Conservation (phyloP, 2,329 filamentous ascomycete genomes). For the Sporothrix inflata region DNA sequence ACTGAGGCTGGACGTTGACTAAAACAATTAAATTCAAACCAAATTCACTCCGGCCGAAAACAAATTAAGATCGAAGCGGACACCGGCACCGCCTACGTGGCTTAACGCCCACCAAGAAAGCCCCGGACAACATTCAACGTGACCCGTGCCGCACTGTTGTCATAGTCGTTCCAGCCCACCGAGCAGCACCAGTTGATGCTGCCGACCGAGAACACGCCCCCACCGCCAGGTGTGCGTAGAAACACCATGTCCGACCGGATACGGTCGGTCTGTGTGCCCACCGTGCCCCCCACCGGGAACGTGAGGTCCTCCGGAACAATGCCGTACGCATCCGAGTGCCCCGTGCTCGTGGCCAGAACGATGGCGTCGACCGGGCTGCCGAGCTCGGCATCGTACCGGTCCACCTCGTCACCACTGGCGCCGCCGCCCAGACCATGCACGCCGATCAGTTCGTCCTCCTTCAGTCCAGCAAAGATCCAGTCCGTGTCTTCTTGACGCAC, state of each 20-base stretch:
- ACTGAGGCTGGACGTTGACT: background rate
- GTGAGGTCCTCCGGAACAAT: conserved; percentile 34
- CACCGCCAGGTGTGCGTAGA: conserved; percentile 35
- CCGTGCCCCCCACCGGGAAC: conserved; percentile 35
- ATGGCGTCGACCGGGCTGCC: conserved; percentile 40
- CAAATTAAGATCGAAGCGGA: background rate
- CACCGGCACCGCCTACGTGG: background rate
- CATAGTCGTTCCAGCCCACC: background rate
- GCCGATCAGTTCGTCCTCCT: conserved; percentile 31
- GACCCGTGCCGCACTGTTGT: background rate
- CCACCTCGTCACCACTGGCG: conserved; percentile 44
- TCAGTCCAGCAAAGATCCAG: conserved; percentile 30
- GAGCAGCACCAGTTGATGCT: conserved; percentile 38
- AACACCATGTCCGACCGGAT: conserved; percentile 37
- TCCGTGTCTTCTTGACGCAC: too few relatives aligned
- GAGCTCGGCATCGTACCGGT: conserved; percentile 39
- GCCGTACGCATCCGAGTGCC: conserved; percentile 36
- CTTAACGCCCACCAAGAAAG: background rate
- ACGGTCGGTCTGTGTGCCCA: conserved; percentile 35
- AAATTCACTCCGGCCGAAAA: background rate
- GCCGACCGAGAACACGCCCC: conserved; percentile 34
- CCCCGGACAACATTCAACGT: background rate
- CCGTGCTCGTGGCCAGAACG: conserved; percentile 38
- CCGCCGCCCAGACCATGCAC: conserved; percentile 40
- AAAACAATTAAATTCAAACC: background rate